phyloP scores from a whole-genome alignment of 352 stramenopile genomes.

The Globisporangium okanoganense region DNA sequence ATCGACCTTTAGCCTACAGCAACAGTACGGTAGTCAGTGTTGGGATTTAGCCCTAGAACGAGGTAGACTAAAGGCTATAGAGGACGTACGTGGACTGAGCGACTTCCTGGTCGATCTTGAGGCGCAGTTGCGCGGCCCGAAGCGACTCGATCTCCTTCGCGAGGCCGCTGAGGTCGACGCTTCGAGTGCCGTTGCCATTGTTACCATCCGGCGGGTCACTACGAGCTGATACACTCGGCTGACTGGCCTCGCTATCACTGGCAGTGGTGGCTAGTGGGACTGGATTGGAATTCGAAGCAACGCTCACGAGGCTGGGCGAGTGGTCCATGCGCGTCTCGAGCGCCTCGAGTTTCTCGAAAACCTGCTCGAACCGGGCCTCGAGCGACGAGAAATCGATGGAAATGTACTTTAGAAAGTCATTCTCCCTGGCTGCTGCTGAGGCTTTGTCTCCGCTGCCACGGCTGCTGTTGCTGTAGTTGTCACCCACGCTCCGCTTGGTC shows the following conservation, averaged over 20 bases:
- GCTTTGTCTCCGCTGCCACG: background rate
- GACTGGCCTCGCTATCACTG: background rate
- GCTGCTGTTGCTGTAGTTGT: background rate
- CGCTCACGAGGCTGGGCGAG: background rate
- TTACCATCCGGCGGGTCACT: background rate
- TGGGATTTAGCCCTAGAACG: too few relatives aligned
- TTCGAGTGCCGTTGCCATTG: conserved; percentile 14
- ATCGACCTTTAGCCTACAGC: conserved; percentile 30
- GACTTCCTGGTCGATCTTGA: conserved; percentile 63
- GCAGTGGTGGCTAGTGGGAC: background rate
- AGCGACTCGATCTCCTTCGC: conserved; percentile 52
- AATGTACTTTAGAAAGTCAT: conserved; percentile 42
- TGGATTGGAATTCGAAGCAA: too few relatives aligned
- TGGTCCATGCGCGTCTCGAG: conserved; percentile 25
- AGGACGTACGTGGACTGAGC: conserved; percentile 24
- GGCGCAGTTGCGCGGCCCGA: conserved; percentile 42
- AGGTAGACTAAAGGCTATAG: too few relatives aligned
- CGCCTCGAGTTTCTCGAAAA: conserved; percentile 39
- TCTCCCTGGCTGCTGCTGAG: conserved; percentile 20
- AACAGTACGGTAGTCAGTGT: background rate
- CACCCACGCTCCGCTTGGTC: background rate
- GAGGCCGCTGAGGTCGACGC: conserved; percentile 22
- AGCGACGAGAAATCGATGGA: conserved; percentile 44
- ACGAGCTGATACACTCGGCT: background rate
- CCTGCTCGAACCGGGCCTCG: conserved; percentile 44